These are phyloP conservation scores for Globisporangium orthogonon DNA, from an alignment of 352 stramenopile genomes.

Conservation along the genomic window DNA sequence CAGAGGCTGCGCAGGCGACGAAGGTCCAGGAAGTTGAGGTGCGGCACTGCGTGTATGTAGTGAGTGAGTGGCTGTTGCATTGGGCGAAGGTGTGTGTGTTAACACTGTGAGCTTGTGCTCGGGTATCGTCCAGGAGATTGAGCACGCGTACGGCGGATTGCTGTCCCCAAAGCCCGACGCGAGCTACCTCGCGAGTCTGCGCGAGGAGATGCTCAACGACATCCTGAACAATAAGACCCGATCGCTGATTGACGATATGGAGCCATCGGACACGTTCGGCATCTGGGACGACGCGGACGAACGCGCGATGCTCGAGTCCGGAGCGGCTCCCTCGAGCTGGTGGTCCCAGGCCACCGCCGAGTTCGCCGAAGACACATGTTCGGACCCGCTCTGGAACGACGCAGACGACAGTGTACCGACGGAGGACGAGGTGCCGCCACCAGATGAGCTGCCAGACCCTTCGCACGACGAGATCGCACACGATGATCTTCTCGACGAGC, in stretches of 20 bases:
- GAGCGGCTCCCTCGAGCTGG: constrained; percentile 36
- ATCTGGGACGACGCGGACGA: constrained; percentile 33
- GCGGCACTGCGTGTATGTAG: background rate
- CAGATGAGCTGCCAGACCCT: constrained; percentile 28
- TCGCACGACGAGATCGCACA: constrained; percentile 6
- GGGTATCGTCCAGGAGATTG: constrained; percentile 42
- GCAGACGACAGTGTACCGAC: background rate
- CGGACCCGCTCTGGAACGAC: constrained; percentile 13
- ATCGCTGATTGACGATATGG: constrained; percentile 44
- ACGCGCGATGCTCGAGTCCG: constrained; percentile 32
- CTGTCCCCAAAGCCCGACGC: constrained; percentile 23
- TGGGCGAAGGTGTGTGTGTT: background rate
- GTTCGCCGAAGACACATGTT: constrained; percentile 10
- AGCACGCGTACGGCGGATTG: constrained; percentile 65
- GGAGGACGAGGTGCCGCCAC: constrained; percentile 24
- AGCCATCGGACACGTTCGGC: constrained; percentile 16
- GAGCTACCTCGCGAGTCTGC: constrained; percentile 35
- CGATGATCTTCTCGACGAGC: constrained; percentile 35
- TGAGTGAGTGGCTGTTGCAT: no score
- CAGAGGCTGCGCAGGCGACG: constrained; percentile 12
- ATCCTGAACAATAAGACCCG: constrained; percentile 36
- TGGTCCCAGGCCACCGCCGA: constrained; percentile 27
- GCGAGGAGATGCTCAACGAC: constrained; percentile 46
- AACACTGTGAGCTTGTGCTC: background rate
- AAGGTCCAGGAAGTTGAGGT: constrained; percentile 36